Evolutionary conservation across 768 basidiomycete species (phyloP).

Genomic region (Pleurotus citrinopileatus): DNA sequence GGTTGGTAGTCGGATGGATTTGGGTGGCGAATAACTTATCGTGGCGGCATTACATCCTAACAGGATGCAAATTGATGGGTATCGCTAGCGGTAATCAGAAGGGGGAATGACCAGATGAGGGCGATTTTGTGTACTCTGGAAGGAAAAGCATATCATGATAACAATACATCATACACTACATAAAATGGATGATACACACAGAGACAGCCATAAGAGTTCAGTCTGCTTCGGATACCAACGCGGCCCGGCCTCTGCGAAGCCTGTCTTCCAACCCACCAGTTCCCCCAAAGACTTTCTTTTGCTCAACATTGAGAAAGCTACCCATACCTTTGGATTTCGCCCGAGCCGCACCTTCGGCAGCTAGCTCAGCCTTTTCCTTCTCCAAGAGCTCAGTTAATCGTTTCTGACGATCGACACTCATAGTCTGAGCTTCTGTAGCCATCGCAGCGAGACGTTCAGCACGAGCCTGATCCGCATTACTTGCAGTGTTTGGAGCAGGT

Average conservation of each 20-base stretch:
- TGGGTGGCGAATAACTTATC: no score
- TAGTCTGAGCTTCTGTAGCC: slow-evolving; percentile 65
- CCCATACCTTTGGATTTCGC: slow-evolving; percentile 77
- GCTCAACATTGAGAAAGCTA: slow-evolving; percentile 76
- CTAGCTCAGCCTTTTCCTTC: slow-evolving; percentile 77
- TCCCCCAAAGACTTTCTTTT: slow-evolving; percentile 83
- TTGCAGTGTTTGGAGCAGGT: slow-evolving; percentile 14
- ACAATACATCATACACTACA: neutral
- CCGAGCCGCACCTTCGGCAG: slow-evolving; percentile 65
- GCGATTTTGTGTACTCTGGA: no score
- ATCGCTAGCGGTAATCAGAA: no score
- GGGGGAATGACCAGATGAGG: no score
- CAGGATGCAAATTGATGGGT: no score
- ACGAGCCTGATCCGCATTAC: slow-evolving; percentile 48
- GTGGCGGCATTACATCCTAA: no score
- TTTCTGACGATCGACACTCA: slow-evolving; percentile 69
- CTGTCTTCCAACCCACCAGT: slow-evolving; percentile 76
- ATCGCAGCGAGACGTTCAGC: slow-evolving; percentile 90
- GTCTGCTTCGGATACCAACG: slow-evolving; percentile 65
- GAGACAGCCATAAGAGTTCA: slow-evolving; percentile 21
- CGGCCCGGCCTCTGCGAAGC: slow-evolving; percentile 68
- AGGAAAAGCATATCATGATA: neutral
- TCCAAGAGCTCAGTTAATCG: slow-evolving; percentile 66
- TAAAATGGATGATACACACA: neutral
- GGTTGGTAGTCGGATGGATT: no score